Base-by-base conservation (phyloP, 208 protist species). In the Leishmania tropica region DNA sequence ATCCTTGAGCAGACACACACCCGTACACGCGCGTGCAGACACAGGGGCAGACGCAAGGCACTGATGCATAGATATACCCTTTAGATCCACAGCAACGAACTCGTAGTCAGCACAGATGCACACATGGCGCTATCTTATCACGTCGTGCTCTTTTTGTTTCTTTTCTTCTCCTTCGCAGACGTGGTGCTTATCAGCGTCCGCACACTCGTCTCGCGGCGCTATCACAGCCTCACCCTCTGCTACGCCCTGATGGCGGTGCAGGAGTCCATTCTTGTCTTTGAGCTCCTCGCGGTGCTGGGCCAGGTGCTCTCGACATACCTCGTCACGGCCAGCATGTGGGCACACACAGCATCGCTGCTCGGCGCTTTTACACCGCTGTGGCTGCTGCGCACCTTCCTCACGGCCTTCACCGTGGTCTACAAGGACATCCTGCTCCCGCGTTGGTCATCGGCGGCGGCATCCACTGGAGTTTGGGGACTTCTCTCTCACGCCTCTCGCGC, bases 341-440 rank as follows among this genome's bases (percentile, higher is more conserved):
- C 70, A 17, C 56, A 82, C n/a, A 83, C 84, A 17, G 71, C 80
- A n/a, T 67, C 56, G 1, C 40, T 86, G 1, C 78, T 87, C 62
- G 35, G 70, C 17, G 65, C 77, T 6, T 84, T 88, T 6, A 45
- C 74, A 0, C 84, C 85, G 1, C 37, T 92, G 17, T 91, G 84
- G 87, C 2, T 94, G 60, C 19, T 90, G 24, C 79, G 85, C 5
- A 31, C 78, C 40, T 87, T 91, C 58, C 78, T 94, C 35, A 85
- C 85, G 3, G 85, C 85, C 77, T 89, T 92, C 45, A 78, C 91
- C 13, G 85, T 81, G 56, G 58, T 94, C 21, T 94, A 92, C 75
- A 87, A 85, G 64, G 73, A 90, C 60, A 68, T 89, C 31, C 54
- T 94, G 11, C 77, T 88, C 11, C 78, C 75, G 17, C 85, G 78